phyloP scores from a whole-genome alignment of 2,329 filamentous ascomycete species.

The Pseudocercospora crystallina region DNA sequence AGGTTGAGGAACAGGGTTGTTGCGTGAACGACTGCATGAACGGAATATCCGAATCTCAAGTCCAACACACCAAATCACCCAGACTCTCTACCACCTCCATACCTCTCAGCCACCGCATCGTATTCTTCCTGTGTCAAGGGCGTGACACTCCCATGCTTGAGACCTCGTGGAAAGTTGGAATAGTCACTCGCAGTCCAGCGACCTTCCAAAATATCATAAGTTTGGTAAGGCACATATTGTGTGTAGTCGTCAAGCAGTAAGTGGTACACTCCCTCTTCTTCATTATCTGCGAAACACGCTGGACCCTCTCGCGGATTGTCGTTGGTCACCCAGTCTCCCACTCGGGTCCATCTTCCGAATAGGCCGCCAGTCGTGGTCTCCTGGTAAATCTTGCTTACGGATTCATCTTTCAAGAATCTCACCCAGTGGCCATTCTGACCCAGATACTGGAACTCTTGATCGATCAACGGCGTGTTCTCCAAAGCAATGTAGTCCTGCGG shows the following conservation, averaged over 20 bases:
- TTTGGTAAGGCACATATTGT: slow-evolving; percentile 45
- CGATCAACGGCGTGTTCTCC: slow-evolving; percentile 51
- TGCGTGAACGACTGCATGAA: too few relatives aligned
- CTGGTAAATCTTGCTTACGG: slow-evolving; percentile 52
- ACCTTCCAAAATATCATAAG: slow-evolving; percentile 45
- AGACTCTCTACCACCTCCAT: not conserved
- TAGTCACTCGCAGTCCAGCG: slow-evolving; percentile 49
- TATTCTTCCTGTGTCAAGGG: slow-evolving; percentile 48
- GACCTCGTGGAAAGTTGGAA: slow-evolving; percentile 45
- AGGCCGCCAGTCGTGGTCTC: slow-evolving; percentile 52
- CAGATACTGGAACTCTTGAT: slow-evolving; percentile 57
- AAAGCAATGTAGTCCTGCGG: slow-evolving; percentile 54
- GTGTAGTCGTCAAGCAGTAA: slow-evolving; percentile 56
- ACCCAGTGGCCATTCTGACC: slow-evolving; percentile 45
- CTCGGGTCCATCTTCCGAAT: slow-evolving; percentile 50
- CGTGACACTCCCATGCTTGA: slow-evolving; percentile 56
- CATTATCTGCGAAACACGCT: slow-evolving; percentile 45
- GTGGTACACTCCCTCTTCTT: slow-evolving; percentile 36
- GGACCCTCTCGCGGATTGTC: slow-evolving; percentile 36
- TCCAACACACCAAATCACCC: too few relatives aligned
- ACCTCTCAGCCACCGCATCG: slow-evolving; percentile 38
- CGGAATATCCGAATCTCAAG: too few relatives aligned
- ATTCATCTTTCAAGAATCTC: slow-evolving; percentile 59
- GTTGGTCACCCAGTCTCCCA: slow-evolving; percentile 1
- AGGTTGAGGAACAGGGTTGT: too few relatives aligned